Conservation (phyloP, 2,329 filamentous ascomycete genomes). For the Fusarium napiforme region DNA sequence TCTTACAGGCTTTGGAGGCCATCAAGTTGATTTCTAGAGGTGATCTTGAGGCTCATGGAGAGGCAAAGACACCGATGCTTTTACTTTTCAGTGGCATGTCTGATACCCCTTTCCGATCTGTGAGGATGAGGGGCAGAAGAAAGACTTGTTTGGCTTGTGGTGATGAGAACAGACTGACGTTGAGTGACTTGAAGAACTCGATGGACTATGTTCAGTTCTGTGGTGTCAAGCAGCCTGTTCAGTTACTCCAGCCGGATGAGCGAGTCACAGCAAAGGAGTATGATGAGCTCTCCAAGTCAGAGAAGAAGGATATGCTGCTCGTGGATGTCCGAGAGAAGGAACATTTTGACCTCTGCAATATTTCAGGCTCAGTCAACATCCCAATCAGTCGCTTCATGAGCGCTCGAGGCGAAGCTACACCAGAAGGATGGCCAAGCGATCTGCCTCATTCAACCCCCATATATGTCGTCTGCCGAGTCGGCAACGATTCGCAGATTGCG, state of each 20-base stretch:
- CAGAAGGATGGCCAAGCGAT: constrained; percentile 54
- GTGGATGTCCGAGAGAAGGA: constrained; percentile 87
- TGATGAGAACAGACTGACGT: constrained; percentile 65
- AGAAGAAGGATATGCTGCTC: constrained; percentile 62
- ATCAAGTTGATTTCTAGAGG: constrained; percentile 78
- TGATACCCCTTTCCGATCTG: constrained; percentile 71
- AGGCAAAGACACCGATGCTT: constrained; percentile 48
- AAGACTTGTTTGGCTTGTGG: constrained; percentile 83
- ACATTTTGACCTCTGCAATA: constrained; percentile 82
- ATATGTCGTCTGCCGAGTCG: constrained; percentile 78
- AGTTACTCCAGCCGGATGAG: constrained; percentile 69
- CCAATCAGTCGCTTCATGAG: constrained; percentile 67
- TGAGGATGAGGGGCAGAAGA: constrained; percentile 77
- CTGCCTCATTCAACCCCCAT: constrained; percentile 63
- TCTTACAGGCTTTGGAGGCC: constrained; percentile 88
- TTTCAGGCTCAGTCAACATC: constrained; percentile 81
- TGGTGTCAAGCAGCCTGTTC: constrained; percentile 67
- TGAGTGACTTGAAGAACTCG: constrained; percentile 68
- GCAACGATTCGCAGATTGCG: constrained; percentile 82
- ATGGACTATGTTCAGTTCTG: constrained; percentile 91
- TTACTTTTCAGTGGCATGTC: constrained; percentile 61
- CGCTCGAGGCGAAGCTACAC: constrained; percentile 50
- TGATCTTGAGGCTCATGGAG: constrained; percentile 35
- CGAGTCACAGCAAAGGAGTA: constrained; percentile 75
- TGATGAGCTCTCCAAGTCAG: constrained; percentile 44